Percentiles rank a stretch among this genome's conserved stretches.
Evolutionary conservation across 306 rosid species (phyloP).

Genomic region (Calophaca sinica): DNA sequence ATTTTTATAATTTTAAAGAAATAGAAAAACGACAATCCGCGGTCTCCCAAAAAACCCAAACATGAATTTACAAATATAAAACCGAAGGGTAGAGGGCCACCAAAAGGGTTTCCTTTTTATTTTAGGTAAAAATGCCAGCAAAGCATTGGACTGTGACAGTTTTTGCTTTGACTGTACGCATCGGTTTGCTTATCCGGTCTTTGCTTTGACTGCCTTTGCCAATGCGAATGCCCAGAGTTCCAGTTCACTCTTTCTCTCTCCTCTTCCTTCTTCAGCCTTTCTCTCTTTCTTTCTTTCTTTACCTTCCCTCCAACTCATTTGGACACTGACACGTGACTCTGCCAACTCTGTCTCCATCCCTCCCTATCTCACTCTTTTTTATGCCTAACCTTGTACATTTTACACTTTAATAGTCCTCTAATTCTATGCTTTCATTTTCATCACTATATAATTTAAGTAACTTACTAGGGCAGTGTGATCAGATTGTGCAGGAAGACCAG

Average conservation of each 20-base stretch:
- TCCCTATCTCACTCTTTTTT: conserved; percentile 44
- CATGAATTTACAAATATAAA: conserved; percentile 8
- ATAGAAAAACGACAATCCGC: conserved; percentile 33
- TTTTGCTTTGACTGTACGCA: conserved; percentile 78
- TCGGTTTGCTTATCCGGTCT: conserved; percentile 67
- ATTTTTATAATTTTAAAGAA: neutral
- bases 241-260: too few species aligned
- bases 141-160: conserved; percentile 69
- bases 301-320: conserved; percentile 43
- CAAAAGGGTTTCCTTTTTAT: conserved; percentile 18
- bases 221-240: conserved; percentile 31
- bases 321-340: conserved; percentile 51
- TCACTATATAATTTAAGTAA: neutral
- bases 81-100: neutral
- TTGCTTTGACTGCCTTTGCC: conserved; percentile 68
- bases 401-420: conserved; percentile 36
- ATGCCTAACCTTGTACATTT: conserved; percentile 42
- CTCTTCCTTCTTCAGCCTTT: conserved; percentile 21
- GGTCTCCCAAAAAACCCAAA: conserved; percentile 35
- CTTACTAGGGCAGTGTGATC: conserved; percentile 20
- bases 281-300: conserved; percentile 19
- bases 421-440: conserved; percentile 39
- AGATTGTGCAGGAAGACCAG: conserved; percentile 18
- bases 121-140: conserved; percentile 60
- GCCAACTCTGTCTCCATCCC: conserved; percentile 50